Evolutionary conservation across 2,329 filamentous ascomycete genomes (phyloP), one percentile per base, ranked within the genome.

Genomic region (Hypoxylon sp.): DNA sequence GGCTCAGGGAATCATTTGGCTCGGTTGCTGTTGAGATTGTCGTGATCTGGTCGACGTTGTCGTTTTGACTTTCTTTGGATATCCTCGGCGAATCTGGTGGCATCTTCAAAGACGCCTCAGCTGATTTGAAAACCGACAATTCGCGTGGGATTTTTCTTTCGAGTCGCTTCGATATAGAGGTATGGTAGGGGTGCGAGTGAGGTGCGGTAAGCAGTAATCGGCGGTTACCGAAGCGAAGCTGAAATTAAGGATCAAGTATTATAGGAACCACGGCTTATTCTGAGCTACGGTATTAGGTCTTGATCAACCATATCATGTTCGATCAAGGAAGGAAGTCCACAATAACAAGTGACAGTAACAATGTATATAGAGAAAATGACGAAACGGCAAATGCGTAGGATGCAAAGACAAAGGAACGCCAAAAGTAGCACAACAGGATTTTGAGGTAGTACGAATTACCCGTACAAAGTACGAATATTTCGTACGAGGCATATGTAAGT

Each of bases 21-120:
- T 74, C 70, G 5, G 70, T 72, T 3, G 67, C 68, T 5, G 74
- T 70, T 14, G 75, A 72, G 14, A 72, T 61, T 37, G 68, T 64
- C 25, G 70, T 74, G 17, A 65, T 54, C 25, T 63, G 62, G 31
- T 74, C 71, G 25, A 70, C 64, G 44, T 31, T 64, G 42, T 72
- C 68, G 11, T 71, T 70, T 46, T 51, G 60, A 27, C 59, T 63
- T 4, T 60, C 60, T 64, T 69, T 73, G 31, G 67, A 69, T 49
- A 61, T 59, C 55, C 59, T 66, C 50, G 66, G 67, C 35, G 72
- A 69, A 17, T 69, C 66, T 53, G 46, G 30, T 17, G 55, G 1
- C 69, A 70, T 72, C 54, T 65, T 63, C 13, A 46, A 31, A 17
- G 46, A 57, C 20, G 67, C 50, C 42, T 35, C 2, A 30, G 17